These are phyloP conservation scores for Theobroma cacao DNA, from an alignment of 345 rosid genomes.

Conservation along the genomic window DNA sequence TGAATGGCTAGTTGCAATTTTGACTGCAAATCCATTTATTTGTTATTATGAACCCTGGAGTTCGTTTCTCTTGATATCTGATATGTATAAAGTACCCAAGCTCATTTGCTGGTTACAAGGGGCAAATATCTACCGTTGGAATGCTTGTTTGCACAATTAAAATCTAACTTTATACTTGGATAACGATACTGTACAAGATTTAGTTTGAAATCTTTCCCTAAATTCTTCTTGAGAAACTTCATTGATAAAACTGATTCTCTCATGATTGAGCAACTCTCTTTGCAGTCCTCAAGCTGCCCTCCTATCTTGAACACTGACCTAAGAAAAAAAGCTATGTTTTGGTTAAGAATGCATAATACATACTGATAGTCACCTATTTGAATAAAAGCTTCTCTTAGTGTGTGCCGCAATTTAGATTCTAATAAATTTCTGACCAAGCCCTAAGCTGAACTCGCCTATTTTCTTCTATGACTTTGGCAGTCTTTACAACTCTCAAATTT, in stretches of 20 bases:
- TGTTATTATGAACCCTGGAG: neutral
- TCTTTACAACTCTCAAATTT: neutral
- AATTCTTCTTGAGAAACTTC: neutral
- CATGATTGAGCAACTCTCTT: neutral
- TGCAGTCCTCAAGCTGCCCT: neutral
- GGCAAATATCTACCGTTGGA: neutral
- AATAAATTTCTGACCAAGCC: neutral
- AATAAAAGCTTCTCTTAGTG: neutral
- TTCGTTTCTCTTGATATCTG: neutral
- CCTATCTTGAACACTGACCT: neutral
- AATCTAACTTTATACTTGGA: neutral
- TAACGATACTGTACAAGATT: neutral
- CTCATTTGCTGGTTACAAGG: neutral
- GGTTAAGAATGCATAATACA: neutral
- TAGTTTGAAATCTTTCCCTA: neutral
- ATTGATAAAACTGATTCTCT: neutral
- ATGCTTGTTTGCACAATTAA: neutral
- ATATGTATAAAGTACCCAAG: neutral
- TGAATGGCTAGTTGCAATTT: neutral
- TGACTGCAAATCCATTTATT: neutral
- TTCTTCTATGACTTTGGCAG: neutral
- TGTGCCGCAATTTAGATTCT: neutral
- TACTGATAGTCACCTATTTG: neutral
- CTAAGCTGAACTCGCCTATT: neutral
- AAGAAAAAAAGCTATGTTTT: neutral